These are phyloP conservation scores for Linanthus parryae DNA, from an alignment of 148 eudicot species.

Conservation along the genomic window DNA sequence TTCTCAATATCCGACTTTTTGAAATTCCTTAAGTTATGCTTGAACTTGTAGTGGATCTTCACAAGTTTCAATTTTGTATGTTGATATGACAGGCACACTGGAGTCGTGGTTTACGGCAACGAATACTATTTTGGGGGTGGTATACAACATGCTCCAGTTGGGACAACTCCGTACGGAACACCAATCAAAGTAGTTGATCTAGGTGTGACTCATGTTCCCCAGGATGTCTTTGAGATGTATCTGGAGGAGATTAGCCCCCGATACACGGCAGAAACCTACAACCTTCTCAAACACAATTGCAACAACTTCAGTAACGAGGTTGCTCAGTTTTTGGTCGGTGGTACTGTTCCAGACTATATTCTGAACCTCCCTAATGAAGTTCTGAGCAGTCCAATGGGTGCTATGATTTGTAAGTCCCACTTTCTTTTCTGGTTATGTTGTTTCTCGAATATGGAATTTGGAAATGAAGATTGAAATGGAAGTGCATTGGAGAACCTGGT, in stretches of 20 bases:
- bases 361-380: constrained; percentile 92
- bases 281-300: constrained; percentile 83
- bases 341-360: constrained; percentile 76
- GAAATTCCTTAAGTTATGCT: neutral
- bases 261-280: constrained; percentile 88
- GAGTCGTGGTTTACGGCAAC: constrained; percentile 82
- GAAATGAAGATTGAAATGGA: too few relatives aligned
- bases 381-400: constrained; percentile 87
- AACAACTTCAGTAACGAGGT: constrained; percentile 97
- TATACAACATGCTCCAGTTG: constrained; percentile 67
- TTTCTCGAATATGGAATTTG: too few relatives aligned
- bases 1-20: neutral
- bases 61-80: neutral
- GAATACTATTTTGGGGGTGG: constrained; percentile 97
- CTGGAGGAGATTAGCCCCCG: constrained; percentile 89
- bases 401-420: constrained; percentile 65
- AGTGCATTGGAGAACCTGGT: too few relatives aligned
- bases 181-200: constrained; percentile 78
- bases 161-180: constrained; percentile 75
- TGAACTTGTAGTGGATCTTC: neutral
- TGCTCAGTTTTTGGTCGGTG: constrained; percentile 85
- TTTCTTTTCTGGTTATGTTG: too few relatives aligned
- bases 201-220: constrained; percentile 84
- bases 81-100: constrained; percentile 93
- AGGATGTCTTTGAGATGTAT: constrained; percentile 82